Base-by-base conservation (phyloP, 306 rosid genomes). In the Fagus crenata region DNA sequence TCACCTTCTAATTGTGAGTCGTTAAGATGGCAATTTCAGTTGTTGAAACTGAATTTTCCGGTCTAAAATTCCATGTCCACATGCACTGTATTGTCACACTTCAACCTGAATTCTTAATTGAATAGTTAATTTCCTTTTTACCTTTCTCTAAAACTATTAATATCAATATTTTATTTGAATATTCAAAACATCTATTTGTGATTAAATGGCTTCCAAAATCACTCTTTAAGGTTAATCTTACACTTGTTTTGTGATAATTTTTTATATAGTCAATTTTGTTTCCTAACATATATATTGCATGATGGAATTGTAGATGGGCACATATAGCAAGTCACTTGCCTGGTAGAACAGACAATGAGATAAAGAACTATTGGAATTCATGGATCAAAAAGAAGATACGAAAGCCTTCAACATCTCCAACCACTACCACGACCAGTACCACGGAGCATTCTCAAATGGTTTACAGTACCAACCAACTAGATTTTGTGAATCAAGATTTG, bases 311-410 rank as follows among this genome's bases (percentile, higher is more conserved):
- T 84, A 95, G 98, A 85, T 95, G 98, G 98, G 98, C 98, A 75
- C 98, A 95, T 56, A 95, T 95, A 73, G 98, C 98, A 64, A 95
- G 97, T 77, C 97, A 95, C 86, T 84, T 95, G 43, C 98, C 98
- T 0, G 98, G 98, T 67, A 86, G 98, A 88, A 95, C 98, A 9
- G 98, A 95, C 80, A 95, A 95, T 4, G 98, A 95, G 83, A 95
- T 95, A 75, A 95, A 95, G 81, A 95, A 95, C 84, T 95, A 95
- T 39, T 95, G 98, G 98, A 95, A 95, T 55, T 95, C 98, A 43
- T 95, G 98, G 98, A 95, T 95, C 73, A 95, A 92, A 68, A 95
- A 95, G 87, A 95, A 95, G 88, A 95, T 92, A 0, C 55, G 91
- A 84, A 95, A 92, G 72, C 86, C 97, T 22, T 70, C 93, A 0